phyloP scores from a whole-genome alignment of 2,329 filamentous ascomycete genomes.

The Cladosporium sp. region DNA sequence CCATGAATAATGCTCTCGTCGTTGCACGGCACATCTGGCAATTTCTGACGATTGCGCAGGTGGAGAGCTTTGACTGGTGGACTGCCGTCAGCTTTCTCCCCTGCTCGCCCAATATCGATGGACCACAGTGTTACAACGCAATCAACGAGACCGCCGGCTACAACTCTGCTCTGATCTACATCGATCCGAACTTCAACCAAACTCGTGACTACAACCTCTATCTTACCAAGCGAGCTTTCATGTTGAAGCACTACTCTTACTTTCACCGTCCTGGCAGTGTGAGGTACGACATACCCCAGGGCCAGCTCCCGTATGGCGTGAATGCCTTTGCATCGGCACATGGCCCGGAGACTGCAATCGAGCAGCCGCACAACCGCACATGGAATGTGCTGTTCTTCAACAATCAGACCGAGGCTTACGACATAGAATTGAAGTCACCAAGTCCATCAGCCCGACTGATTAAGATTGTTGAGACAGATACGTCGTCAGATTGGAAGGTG shows the following conservation, averaged over 20 bases:
- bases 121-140: constrained; percentile 11
- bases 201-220: constrained; percentile 14
- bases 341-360: not conserved
- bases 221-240: constrained; percentile 15
- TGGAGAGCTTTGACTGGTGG: constrained; percentile 16
- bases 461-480: constrained; percentile 10
- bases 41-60: constrained; percentile 15
- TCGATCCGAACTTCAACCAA: constrained; percentile 15
- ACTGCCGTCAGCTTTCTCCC: constrained; percentile 14
- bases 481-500: not conserved
- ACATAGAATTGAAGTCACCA: constrained; percentile 6
- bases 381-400: constrained; percentile 16
- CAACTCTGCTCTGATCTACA: constrained; percentile 15
- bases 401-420: constrained; percentile 11
- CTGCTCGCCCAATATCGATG: constrained; percentile 14
- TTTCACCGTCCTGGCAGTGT: constrained; percentile 15
- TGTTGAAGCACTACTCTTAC: constrained; percentile 15
- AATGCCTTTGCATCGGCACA: constrained; percentile 13
- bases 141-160: constrained; percentile 17
- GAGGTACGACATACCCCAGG: constrained; percentile 11
- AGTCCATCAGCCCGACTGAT: not conserved
- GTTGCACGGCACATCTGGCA: constrained; percentile 16
- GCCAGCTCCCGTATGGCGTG: constrained; percentile 12
- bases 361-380: not conserved
- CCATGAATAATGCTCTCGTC: constrained; percentile 15